Evolutionary conservation across 176 grass and related monocot species (phyloP), one percentile per base, ranked within the genome.

Genomic region (Aegilops sharonensis): DNA sequence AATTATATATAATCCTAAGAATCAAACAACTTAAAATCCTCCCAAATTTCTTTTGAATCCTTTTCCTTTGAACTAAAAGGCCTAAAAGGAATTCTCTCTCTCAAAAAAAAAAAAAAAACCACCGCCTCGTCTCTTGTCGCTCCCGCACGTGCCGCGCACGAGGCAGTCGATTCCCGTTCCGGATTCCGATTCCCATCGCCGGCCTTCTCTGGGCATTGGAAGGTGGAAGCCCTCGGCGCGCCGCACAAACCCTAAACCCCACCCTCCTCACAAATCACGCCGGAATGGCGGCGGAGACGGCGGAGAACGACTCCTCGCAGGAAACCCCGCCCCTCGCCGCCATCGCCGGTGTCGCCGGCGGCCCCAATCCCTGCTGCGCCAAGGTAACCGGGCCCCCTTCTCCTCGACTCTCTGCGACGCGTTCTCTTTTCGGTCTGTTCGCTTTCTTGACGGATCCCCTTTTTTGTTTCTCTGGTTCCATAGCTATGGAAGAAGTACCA

Each of bases 401-500:
- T 30, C 20, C 54, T 63, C 77, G 56, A 56, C 11, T 21, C 17
- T 43, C 30, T 11, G 9, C 48, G 14, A 62, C n/a, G 27, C 23
- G 27, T 89, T 65, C 27, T 57, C 45, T 87, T 25, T 32, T 37
- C 39, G 48, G n/a, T 30, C 4, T 2, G 6, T 43, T 37, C 27
- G 14, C 34, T 69, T 54, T 82, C 23, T 59, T 83, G 73, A 81
- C 5, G 71, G 52, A 56, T 7, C 57, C 6, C 45, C 31, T 81
- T 6, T 37, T 1, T 42, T 47, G 70, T 3, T n/a, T 27, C 84
- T 57, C 7, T 30, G 18, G 23, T 20, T 80, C 78, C 34, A 50
- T 88, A 98, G 97, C 62, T 98, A 9, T 92, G 74, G 89, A 89
- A 83, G 87, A 95, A 90, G 82, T 90, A 87, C 84, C 79, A 88